phyloP scores from a whole-genome alignment of 805 yeast genomes.

The Zygoascus ofunaensis region DNA sequence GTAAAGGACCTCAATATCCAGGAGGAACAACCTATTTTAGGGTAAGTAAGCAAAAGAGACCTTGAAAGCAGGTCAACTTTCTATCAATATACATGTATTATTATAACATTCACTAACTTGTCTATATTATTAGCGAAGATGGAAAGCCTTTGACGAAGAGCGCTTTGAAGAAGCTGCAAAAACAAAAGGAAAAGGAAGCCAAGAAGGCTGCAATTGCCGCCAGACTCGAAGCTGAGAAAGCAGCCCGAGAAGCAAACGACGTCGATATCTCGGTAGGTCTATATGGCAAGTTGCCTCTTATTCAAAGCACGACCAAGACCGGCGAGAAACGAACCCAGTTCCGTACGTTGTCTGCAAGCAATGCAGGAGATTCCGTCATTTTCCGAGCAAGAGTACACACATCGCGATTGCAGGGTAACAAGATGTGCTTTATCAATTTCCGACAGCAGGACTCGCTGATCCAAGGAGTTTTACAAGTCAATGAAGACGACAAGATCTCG shows the following conservation, averaged over 20 bases:
- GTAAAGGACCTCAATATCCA: slow-evolving; percentile 16
- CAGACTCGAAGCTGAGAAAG: slow-evolving; percentile 76
- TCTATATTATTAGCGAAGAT: slow-evolving; percentile 45
- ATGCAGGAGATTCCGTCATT: slow-evolving; percentile 67
- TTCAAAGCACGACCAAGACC: slow-evolving; percentile 66
- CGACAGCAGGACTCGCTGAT: slow-evolving; percentile 81
- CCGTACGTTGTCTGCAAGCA: slow-evolving; percentile 39
- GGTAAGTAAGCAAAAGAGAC: background rate
- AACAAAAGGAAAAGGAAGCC: slow-evolving; percentile 17
- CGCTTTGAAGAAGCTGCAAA: slow-evolving; percentile 85
- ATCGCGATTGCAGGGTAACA: slow-evolving; percentile 92
- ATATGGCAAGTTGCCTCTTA: slow-evolving; percentile 84
- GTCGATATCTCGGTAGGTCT: slow-evolving; percentile 79
- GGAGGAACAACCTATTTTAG: background rate
- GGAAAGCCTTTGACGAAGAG: slow-evolving; percentile 88
- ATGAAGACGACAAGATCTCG: slow-evolving; percentile 59
- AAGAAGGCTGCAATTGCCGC: slow-evolving; percentile 92
- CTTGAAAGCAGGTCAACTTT: too few relatives aligned
- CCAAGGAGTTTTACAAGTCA: slow-evolving; percentile 77
- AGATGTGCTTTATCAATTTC: slow-evolving; percentile 79
- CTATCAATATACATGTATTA: too few relatives aligned
- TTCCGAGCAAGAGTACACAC: slow-evolving; percentile 93
- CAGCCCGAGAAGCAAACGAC: slow-evolving; percentile 65
- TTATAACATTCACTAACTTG: background rate
- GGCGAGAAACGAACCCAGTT: slow-evolving; percentile 56